These are phyloP conservation scores for Candolleomyces aberdarensis DNA, from an alignment of 768 basidiomycete genomes.

Conservation along the genomic window DNA sequence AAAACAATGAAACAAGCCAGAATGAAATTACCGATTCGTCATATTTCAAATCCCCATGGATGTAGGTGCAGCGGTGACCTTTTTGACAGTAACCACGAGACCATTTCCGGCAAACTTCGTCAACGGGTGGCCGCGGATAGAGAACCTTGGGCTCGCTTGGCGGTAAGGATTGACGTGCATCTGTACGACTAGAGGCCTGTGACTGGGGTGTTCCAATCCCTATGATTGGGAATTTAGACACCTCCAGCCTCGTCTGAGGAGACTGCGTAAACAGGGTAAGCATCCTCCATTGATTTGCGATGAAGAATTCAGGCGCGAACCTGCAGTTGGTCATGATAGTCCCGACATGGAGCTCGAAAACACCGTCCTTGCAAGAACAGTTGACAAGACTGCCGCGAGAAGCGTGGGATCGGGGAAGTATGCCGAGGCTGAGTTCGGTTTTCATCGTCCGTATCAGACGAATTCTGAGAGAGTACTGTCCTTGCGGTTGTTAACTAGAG, in stretches of 20 bases:
- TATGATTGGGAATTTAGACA: too few relatives aligned
- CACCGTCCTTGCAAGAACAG: neutral
- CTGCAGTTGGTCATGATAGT: neutral
- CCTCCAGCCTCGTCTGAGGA: too few relatives aligned
- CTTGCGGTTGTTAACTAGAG: neutral
- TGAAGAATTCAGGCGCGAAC: too few relatives aligned
- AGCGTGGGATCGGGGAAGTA: neutral
- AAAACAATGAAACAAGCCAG: too few relatives aligned
- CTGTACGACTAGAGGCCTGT: neutral
- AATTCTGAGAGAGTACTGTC: neutral
- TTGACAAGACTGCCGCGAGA: neutral
- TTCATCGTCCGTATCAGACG: slow-evolving; percentile 7
- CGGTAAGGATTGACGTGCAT: neutral
- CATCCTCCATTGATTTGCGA: too few relatives aligned
- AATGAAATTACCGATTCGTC: neutral
- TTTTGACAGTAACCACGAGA: neutral
- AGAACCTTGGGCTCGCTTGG: neutral
- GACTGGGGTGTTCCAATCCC: neutral
- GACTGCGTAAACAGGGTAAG: too few relatives aligned
- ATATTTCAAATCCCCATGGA: neutral
- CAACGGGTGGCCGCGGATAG: neutral
- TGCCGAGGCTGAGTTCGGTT: neutral
- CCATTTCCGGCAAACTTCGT: neutral
- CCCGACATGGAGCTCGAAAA: neutral
- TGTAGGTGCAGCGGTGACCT: neutral